A percentile compares a stretch with the other conserved stretches of the same genome.
Evolutionary conservation across 2,329 filamentous ascomycete genomes (phyloP).

Genomic region (Chaetothyriales sp.): DNA sequence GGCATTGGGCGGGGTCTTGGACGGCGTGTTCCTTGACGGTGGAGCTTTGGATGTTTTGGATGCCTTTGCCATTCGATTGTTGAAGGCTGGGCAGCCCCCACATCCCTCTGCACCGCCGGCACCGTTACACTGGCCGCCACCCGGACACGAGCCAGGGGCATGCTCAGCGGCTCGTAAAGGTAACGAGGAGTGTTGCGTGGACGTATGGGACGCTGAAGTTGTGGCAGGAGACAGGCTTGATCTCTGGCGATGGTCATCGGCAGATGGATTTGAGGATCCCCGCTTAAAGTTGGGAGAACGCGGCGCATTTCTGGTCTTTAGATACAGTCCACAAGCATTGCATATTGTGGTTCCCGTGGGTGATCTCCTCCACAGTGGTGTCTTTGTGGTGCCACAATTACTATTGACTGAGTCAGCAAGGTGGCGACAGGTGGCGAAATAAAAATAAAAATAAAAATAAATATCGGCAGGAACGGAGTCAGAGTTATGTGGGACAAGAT

Average conservation of each 20-base stretch:
- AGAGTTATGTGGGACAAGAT: neutral
- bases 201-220: conserved; percentile 21
- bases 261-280: conserved; percentile 31
- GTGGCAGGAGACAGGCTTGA: conserved; percentile 7
- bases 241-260: conserved; percentile 10
- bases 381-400: conserved; percentile 89
- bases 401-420: conserved; percentile 34
- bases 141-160: conserved; percentile 76
- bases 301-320: conserved; percentile 82
- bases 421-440: neutral
- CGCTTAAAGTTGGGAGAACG: conserved; percentile 84
- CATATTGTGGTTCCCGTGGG: conserved; percentile 90
- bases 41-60: conserved; percentile 6
- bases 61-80: conserved; percentile 65
- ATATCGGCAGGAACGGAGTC: no score
- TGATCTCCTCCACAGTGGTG: conserved; percentile 86
- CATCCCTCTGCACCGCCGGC: conserved; percentile 92
- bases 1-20: neutral
- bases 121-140: conserved; percentile 87
- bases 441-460: no score
- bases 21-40: neutral
- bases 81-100: conserved; percentile 90
- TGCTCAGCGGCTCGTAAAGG: conserved; percentile 18
- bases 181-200: conserved; percentile 8
- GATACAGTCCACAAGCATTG: conserved; percentile 91